A percentile compares a stretch with the other conserved stretches of the same genome.
Conservation (phyloP, 495 filamentous ascomycete species). For the Penicillium argentinense region DNA sequence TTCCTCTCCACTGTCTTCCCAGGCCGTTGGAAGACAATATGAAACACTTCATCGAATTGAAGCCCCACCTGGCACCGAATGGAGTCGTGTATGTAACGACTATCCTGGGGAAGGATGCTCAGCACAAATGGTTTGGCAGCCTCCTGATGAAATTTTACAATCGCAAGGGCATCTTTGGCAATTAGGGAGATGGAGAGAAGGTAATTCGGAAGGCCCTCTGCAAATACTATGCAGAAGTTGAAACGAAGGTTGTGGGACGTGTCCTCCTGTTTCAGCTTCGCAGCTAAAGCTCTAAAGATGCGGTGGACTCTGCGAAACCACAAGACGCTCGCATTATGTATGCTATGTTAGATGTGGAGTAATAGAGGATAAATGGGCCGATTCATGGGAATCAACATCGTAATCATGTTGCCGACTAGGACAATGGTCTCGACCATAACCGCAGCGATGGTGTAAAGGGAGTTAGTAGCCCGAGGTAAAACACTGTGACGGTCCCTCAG, state of each 20-base stretch:
- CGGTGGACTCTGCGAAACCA: too few species aligned
- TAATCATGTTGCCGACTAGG: too few species aligned
- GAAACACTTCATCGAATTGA: slow-evolving; percentile 21
- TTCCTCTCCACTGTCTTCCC: slow-evolving; percentile 41
- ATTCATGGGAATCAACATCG: too few species aligned
- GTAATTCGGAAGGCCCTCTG: slow-evolving; percentile 3
- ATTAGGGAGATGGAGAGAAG: slow-evolving; percentile 1
- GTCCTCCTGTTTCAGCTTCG: slow-evolving; percentile 33
- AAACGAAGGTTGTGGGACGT: slow-evolving; percentile 5
- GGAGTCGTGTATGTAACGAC: slow-evolving; percentile 36
- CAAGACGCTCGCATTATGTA: too few species aligned
- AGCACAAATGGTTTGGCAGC: slow-evolving; percentile 3
- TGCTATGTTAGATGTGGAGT: too few species aligned
- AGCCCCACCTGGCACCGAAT: slow-evolving; percentile 21
- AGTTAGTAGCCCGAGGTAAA: too few species aligned
- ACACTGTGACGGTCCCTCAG: too few species aligned
- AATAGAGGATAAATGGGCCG: too few species aligned
- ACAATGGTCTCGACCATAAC: too few species aligned
- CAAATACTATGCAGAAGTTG: slow-evolving; percentile 1
- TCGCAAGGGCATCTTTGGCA: not conserved
- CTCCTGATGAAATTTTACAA: slow-evolving; percentile 3
- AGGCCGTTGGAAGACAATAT: slow-evolving; percentile 20
- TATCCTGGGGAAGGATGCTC: slow-evolving; percentile 24
- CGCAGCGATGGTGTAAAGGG: too few species aligned
- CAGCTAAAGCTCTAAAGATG: too few species aligned